These are phyloP conservation scores for Lathyrus aphaca DNA, from an alignment of 306 rosid species.

Conservation along the genomic window DNA sequence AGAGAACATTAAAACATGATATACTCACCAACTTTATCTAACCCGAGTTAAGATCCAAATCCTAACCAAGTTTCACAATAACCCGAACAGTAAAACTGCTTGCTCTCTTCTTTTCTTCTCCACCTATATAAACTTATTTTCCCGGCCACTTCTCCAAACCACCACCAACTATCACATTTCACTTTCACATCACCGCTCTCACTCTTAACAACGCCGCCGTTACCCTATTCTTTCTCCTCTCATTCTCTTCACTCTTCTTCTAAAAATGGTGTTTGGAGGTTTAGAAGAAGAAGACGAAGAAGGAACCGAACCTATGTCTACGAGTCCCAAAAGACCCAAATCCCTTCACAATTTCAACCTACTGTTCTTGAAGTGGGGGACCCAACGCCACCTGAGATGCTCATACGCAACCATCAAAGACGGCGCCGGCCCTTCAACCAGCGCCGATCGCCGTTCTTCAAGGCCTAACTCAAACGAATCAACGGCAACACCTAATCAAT, in stretches of 20 bases:
- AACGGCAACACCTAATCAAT: slow-evolving; percentile 35
- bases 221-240: neutral
- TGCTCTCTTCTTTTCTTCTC: too few species aligned
- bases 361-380: slow-evolving; percentile 78
- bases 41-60: too few species aligned
- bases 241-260: neutral
- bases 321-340: slow-evolving; percentile 60
- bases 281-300: slow-evolving; percentile 27
- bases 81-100: too few species aligned
- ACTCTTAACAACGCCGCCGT: too few species aligned
- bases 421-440: neutral
- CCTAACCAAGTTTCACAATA: too few species aligned
- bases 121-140: too few species aligned
- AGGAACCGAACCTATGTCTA: slow-evolving; percentile 44
- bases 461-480: slow-evolving; percentile 39
- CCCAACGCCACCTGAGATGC: slow-evolving; percentile 62
- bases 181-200: too few species aligned
- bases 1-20: too few species aligned
- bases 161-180: too few species aligned
- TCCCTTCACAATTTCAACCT: slow-evolving; percentile 72
- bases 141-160: too few species aligned
- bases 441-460: slow-evolving; percentile 51
- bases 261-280: slow-evolving; percentile 46
- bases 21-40: too few species aligned
- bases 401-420: slow-evolving; percentile 29